phyloP scores from a whole-genome alignment of 345 rosid species.

The Turritis glabra region DNA sequence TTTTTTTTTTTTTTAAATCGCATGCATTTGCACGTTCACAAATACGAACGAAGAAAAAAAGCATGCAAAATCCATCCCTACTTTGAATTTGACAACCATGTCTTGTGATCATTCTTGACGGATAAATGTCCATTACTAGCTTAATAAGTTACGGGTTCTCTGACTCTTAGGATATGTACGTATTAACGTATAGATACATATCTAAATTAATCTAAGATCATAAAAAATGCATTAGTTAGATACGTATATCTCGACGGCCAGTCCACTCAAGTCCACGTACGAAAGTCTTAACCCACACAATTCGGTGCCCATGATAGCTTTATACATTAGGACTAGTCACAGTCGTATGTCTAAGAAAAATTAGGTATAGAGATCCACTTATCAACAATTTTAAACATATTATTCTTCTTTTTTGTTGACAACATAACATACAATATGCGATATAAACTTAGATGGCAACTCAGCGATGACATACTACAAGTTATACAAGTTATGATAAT shows the following conservation, averaged over 20 bases:
- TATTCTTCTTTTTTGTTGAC: neutral
- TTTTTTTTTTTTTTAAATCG: too few species aligned
- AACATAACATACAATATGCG: neutral
- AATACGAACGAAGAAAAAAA: conserved; percentile 15
- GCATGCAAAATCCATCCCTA: conserved; percentile 25
- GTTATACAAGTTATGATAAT: neutral
- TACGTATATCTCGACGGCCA: conserved; percentile 10
- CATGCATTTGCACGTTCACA: conserved; percentile 35
- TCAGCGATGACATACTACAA: neutral
- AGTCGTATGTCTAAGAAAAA: conserved; percentile 6
- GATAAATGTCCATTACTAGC: neutral
- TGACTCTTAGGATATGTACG: neutral
- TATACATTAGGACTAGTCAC: conserved; percentile 19
- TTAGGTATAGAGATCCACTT: neutral
- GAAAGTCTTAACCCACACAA: conserved; percentile 5
- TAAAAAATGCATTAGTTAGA: neutral
- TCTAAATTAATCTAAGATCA: neutral
- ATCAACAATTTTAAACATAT: neutral
- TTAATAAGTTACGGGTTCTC: neutral
- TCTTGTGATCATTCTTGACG: neutral
- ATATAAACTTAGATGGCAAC: too few species aligned
- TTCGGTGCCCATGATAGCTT: neutral
- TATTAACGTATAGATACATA: neutral
- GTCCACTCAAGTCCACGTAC: conserved; percentile 17
- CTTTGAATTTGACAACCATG: conserved; percentile 14